Evolutionary conservation across 257 asterid species (phyloP).

Genomic region (Nicotiana obtusifolia): DNA sequence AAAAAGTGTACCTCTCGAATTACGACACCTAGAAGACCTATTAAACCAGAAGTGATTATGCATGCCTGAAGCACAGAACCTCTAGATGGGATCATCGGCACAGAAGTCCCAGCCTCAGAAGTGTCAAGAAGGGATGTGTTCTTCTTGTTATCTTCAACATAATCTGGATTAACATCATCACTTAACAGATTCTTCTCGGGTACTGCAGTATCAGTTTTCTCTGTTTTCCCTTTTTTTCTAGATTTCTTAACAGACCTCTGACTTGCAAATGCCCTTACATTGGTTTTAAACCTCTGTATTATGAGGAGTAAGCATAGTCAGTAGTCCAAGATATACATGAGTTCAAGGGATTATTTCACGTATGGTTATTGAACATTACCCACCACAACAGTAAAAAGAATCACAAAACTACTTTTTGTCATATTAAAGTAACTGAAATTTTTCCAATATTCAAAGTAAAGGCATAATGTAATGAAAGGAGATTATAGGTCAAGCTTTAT

Average conservation of each 20-base stretch:
- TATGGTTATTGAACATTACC: background rate
- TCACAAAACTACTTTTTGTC: too few species aligned
- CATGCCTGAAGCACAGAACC: conserved; percentile 81
- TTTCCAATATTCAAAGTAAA: too few species aligned
- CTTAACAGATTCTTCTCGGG: conserved; percentile 22
- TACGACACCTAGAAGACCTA: conserved; percentile 54
- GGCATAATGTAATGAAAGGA: too few species aligned
- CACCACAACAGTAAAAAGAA: background rate
- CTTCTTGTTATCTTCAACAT: conserved; percentile 27
- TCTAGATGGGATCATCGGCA: conserved; percentile 41
- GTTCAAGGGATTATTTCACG: background rate
- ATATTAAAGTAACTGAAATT: too few species aligned
- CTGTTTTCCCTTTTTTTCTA: conserved; percentile 31
- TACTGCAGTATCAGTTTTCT: conserved; percentile 18
- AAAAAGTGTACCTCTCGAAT: conserved; percentile 56
- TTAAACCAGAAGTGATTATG: conserved; percentile 53
- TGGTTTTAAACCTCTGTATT: conserved; percentile 33
- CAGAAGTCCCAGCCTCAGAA: conserved; percentile 25
- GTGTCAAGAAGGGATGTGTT: conserved; percentile 8
- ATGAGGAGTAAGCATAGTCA: background rate
- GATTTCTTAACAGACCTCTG: conserved; percentile 45
- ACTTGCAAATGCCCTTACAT: conserved; percentile 37
- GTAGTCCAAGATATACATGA: background rate
- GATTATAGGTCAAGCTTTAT: too few species aligned
- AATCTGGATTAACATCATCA: conserved; percentile 24